Conservation (phyloP, 805 yeast species). For the Starmera quercuum region DNA sequence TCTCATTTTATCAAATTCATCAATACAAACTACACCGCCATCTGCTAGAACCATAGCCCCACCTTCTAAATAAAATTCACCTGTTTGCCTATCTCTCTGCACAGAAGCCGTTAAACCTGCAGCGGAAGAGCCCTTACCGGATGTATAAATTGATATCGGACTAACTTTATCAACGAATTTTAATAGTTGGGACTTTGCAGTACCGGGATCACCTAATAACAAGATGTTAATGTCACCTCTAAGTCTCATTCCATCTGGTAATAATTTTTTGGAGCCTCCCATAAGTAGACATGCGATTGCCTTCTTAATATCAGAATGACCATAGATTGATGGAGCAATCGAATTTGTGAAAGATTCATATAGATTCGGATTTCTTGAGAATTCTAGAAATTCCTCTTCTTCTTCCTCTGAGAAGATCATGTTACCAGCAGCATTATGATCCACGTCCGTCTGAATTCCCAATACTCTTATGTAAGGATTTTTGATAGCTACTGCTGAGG, state of each 20-base stretch:
- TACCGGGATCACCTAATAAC: slow-evolving; percentile 96
- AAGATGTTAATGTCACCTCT: slow-evolving; percentile 96
- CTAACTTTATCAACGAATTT: slow-evolving; percentile 93
- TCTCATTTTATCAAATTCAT: slow-evolving; percentile 98
- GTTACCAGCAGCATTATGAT: slow-evolving; percentile 51
- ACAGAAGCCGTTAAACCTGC: slow-evolving; percentile 99
- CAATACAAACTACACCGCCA: slow-evolving; percentile 98
- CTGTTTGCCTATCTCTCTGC: slow-evolving; percentile 79
- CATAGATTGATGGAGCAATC: slow-evolving; percentile 95
- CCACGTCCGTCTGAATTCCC: slow-evolving; percentile 82
- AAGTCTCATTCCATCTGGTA: slow-evolving; percentile 94
- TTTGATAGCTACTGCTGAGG: slow-evolving; percentile 78
- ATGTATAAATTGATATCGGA: slow-evolving; percentile 92
- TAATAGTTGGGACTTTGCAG: slow-evolving; percentile 93
- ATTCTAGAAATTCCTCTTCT: slow-evolving; percentile 78
- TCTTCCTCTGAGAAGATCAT: slow-evolving; percentile 82
- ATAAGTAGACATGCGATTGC: slow-evolving; percentile 86
- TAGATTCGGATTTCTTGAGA: slow-evolving; percentile 78
- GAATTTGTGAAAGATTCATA: slow-evolving; percentile 81
- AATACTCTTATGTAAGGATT: slow-evolving; percentile 84
- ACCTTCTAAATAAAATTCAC: slow-evolving; percentile 95
- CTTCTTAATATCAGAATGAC: slow-evolving; percentile 86
- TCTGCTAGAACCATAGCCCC: slow-evolving; percentile 99
- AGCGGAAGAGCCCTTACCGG: slow-evolving; percentile 99
- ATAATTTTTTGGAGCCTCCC: slow-evolving; percentile 88